Evolutionary conservation across 169 alveolate species (phyloP).

Genomic region (Plasmodium vivax): DNA sequence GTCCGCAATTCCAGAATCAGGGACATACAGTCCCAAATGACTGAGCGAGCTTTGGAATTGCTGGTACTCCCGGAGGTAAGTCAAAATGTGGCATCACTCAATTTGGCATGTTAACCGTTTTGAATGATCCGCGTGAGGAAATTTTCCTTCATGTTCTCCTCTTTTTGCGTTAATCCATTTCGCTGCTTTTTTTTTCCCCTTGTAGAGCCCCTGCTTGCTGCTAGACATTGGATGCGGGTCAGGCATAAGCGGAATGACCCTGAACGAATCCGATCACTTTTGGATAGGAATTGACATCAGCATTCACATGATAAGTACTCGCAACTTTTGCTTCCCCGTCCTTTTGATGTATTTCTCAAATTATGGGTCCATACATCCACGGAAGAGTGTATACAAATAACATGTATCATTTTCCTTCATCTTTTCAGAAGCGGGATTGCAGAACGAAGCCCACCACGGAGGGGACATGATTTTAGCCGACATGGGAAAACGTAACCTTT

Average conservation of each 20-base stretch:
- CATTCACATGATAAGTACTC: constrained; percentile 93
- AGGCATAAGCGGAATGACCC: constrained; percentile 94
- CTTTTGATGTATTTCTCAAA: not conserved
- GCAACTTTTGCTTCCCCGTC: constrained; percentile 25
- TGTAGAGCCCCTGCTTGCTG: constrained; percentile 88
- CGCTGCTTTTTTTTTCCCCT: constrained; percentile 73
- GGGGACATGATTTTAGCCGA: constrained; percentile 95
- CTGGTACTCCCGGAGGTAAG: constrained; percentile 87
- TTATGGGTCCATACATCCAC: not conserved
- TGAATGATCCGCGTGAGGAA: not conserved
- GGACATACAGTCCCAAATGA: constrained; percentile 93
- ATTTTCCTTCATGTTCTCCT: not conserved
- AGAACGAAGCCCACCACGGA: constrained; percentile 81
- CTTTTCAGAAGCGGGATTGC: constrained; percentile 67
- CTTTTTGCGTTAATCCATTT: not conserved
- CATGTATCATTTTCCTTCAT: not conserved
- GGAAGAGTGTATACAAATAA: not conserved
- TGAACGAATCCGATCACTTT: constrained; percentile 91
- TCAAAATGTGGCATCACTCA: not conserved
- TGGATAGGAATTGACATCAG: constrained; percentile 98
- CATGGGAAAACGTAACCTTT: constrained; percentile 89
- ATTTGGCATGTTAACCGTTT: not conserved
- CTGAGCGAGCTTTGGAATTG: constrained; percentile 93
- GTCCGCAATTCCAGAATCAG: constrained; percentile 91
- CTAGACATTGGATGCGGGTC: constrained; percentile 99